Conservation (phyloP, 1,139 yeast species). For the Neolecta irregularis region DNA sequence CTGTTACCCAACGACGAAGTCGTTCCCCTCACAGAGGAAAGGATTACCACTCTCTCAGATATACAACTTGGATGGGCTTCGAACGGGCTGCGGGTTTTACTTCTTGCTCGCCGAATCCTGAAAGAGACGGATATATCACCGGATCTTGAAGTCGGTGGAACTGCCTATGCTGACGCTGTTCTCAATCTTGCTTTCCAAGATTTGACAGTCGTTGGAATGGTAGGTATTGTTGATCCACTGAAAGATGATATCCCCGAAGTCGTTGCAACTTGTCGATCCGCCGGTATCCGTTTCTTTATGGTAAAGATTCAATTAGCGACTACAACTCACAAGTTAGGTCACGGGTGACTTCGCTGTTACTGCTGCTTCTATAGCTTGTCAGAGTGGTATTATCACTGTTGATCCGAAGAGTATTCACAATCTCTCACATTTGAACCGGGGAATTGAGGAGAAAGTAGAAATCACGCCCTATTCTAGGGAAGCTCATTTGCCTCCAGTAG, state of each 20-base stretch:
- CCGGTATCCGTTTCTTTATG: constrained; percentile 33
- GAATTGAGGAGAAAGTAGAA: constrained; percentile 4
- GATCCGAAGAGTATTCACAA: constrained; percentile 7
- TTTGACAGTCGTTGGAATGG: constrained; percentile 29
- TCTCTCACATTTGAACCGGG: no score
- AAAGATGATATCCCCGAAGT: constrained; percentile 32
- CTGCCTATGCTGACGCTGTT: constrained; percentile 14
- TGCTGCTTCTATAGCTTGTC: constrained; percentile 37
- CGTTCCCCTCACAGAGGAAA: constrained; percentile 13
- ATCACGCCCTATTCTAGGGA: constrained; percentile 15
- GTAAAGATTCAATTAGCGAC: constrained; percentile 41
- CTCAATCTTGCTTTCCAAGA: constrained; percentile 7
- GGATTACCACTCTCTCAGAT: constrained; percentile 4
- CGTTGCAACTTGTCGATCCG: constrained; percentile 29
- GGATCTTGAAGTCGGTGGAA: constrained; percentile 4
- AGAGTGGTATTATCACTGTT: constrained; percentile 30
- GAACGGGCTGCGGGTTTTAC: constrained; percentile 34
- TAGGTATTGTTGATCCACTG: constrained; percentile 40
- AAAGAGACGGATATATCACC: constrained; percentile 17
- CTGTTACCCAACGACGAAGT: constrained; percentile 17
- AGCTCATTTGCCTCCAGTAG: no score
- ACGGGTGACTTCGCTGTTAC: constrained; percentile 42
- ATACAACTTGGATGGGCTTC: constrained; percentile 30
- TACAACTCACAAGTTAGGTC: constrained; percentile 30
- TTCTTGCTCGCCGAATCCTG: constrained; percentile 19